Base-by-base conservation (phyloP, 345 rosid genomes). In the Jatropha curcas region DNA sequence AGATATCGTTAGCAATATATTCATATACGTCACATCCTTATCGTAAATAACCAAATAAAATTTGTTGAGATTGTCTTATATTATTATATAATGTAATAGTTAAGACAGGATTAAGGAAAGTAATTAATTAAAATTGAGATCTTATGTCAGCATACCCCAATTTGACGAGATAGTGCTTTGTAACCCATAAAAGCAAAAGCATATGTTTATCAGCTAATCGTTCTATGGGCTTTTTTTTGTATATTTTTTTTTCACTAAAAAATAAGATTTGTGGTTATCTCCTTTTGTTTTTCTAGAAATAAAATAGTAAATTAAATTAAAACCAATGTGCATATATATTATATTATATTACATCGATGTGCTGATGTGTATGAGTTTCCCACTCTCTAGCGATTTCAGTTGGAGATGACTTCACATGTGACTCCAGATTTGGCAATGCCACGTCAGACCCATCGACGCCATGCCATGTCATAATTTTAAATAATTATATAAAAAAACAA, bases 321-420 rank as follows among this genome's bases (percentile, higher is more conserved):
- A n/a, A 14, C 12, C 2, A 37, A 27, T 28, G 7, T 2, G n/a
- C n/a, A n/a, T 7, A 35, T 30, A 22, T 11, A 22, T 1, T 39
- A 39, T 5, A 3, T 4, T 25, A 55, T 0, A 53, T n/a, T 9
- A 22, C 7, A 8, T 53, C 37, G 2, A 37, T 9, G 8, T 7
- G 50, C 34, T 24, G 9, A 56, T 19, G 55, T 45, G 67, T 39
- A 68, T 72, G 67, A 58, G 76, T 74, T 77, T 72, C 80, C 76
- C 75, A 68, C 67, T 67, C 48, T 58, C 27, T 33, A 55, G 62
- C 68, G 65, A 43, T 63, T 61, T 71, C 33, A n/a, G 81, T 67
- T 52, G 79, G 50, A 37, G 78, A 78, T 80, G 75, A 83, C 81
- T 70, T 66, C 61, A 62, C 39, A 59, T 67, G 56, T 71, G 72